Base-by-base conservation (phyloP, 75 land plant species). In the Isoetes taiwanensis region DNA sequence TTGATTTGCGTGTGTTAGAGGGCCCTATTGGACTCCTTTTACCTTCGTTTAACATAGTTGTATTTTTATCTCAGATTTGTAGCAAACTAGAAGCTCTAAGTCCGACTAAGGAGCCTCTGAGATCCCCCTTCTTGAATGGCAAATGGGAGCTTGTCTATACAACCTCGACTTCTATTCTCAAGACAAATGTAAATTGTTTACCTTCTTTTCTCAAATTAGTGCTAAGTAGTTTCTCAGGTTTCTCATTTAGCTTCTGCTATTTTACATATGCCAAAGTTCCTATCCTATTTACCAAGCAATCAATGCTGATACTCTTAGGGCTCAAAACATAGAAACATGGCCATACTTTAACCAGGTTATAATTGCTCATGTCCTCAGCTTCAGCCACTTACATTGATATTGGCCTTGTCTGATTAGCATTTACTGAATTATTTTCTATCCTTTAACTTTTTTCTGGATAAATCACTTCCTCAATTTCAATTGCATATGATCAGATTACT, bases 101-200 rank as follows among this genome's bases (percentile, higher is more conserved):
- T 70, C 69, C 80, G 16, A 74, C 67, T 14, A 82, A 84, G 62
- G 78, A 81, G 59, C 90, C 99, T 17, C 72, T 93, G 28, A 81
- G 74, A 59, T 93, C 96, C 31, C 60, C 73, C 27, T 70, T 93
- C 25, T 53, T 93, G 16, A 80, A 82, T 76, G 99, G 99, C 50
- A 93, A 93, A 58, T 93, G 99, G 99, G 90, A 88, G 69, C 90
- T 93, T 33, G 33, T 93, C 17, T 93, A 93, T 64, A 93, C 99
- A 0, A 93, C 99, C 60, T 93, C 99, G 38, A 41, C 39, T 54
- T 75, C 83, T 16, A 78, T 93, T 55, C 52, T 93, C 61, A 76
- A 77, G 63, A 66, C 28, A 2, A 41, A 87, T 83, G 98, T 87
- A 57, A 25, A 43, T 2, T 20, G n/a, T n/a, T n/a, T n/a, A n/a